Evolutionary conservation across 495 filamentous ascomycete genomes (phyloP).

Genomic region (Podospora appendiculata): DNA sequence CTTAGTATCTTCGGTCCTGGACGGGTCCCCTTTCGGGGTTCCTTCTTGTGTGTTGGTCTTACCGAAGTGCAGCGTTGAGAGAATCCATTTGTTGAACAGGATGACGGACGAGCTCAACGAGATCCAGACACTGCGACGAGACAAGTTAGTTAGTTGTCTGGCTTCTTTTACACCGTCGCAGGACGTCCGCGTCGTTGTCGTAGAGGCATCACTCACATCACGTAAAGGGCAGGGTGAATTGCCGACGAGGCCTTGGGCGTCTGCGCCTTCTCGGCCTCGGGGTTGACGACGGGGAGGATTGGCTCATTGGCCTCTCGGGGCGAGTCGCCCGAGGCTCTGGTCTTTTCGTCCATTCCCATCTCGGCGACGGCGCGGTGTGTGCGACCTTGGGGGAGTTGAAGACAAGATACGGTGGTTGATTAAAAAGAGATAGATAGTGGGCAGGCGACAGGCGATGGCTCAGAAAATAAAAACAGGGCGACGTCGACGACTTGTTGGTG

Average conservation of each 20-base stretch:
- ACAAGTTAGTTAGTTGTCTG: not conserved
- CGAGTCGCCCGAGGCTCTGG: slow-evolving; percentile 66
- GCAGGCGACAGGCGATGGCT: too few species aligned
- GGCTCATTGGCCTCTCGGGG: slow-evolving; percentile 51
- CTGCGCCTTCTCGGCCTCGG: slow-evolving; percentile 55
- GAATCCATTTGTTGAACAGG: slow-evolving; percentile 98
- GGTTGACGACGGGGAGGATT: slow-evolving; percentile 73
- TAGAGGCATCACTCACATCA: slow-evolving; percentile 57
- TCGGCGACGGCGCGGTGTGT: not conserved
- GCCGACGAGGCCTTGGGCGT: slow-evolving; percentile 43
- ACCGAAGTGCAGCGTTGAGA: slow-evolving; percentile 78
- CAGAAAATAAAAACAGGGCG: too few species aligned
- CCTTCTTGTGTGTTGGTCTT: slow-evolving; percentile 28
- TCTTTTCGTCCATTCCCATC: slow-evolving; percentile 63
- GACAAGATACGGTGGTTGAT: not conserved
- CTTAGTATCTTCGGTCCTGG: slow-evolving; percentile 18
- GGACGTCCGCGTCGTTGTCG: not conserved
- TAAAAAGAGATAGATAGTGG: not conserved
- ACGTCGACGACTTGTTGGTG: not conserved
- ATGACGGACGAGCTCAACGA: slow-evolving; percentile 85
- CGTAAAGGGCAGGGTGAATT: slow-evolving; percentile 83
- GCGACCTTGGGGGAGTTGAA: not conserved
- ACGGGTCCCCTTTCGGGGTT: not conserved
- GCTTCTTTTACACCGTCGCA: too few species aligned
- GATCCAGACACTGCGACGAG: slow-evolving; percentile 73